Conservation (phyloP, 805 yeast species). For the Alloascoidea africana region DNA sequence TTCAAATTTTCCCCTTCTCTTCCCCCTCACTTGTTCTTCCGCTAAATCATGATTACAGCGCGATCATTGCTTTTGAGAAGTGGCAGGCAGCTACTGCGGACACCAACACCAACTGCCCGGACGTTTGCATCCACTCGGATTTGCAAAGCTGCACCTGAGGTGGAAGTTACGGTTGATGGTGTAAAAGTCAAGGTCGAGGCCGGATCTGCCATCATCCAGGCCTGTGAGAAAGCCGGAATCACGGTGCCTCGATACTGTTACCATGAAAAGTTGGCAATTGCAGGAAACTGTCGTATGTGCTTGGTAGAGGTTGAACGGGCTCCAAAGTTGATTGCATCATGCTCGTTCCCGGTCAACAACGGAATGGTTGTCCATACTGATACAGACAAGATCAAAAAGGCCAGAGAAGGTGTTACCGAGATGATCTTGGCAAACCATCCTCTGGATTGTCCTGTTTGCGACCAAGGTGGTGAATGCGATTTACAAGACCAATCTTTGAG, state of each 20-base stretch:
- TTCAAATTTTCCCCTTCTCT: no score
- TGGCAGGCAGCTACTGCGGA: conserved; percentile 32
- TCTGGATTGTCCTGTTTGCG: conserved; percentile 84
- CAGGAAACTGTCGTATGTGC: conserved; percentile 92
- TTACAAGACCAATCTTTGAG: conserved; percentile 76
- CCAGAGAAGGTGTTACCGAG: conserved; percentile 85
- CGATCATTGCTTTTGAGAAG: neutral
- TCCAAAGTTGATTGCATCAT: conserved; percentile 80
- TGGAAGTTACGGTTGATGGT: conserved; percentile 47
- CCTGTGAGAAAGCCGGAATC: conserved; percentile 84
- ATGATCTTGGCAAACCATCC: conserved; percentile 83
- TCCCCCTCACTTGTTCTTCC: no score
- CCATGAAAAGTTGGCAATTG: conserved; percentile 81
- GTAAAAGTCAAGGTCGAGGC: conserved; percentile 65
- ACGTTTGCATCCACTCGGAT: conserved; percentile 20
- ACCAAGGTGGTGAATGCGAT: conserved; percentile 92
- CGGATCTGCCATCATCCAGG: conserved; percentile 80
- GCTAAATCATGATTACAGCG: conserved; percentile 1
- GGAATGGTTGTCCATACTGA: conserved; percentile 82
- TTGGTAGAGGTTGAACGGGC: conserved; percentile 80
- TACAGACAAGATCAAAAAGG: conserved; percentile 62
- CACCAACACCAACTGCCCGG: conserved; percentile 40
- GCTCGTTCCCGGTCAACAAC: conserved; percentile 83
- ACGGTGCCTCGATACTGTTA: conserved; percentile 81
- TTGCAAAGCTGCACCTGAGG: conserved; percentile 37